Conservation (phyloP, 257 asterid genomes). For the Cruciata laevipes region DNA sequence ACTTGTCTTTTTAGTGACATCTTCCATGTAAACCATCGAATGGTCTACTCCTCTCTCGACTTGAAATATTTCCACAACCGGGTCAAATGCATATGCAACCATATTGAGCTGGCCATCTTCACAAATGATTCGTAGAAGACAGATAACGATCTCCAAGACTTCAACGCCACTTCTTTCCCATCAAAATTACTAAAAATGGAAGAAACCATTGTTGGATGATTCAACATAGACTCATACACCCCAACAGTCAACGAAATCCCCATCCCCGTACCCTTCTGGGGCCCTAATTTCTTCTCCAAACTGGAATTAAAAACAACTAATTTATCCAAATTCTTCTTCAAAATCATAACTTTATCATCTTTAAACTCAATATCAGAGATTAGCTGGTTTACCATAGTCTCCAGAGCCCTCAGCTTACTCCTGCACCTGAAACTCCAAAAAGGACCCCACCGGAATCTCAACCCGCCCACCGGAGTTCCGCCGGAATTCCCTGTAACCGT, state of each 20-base stretch:
- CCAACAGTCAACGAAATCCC: slow-evolving; percentile 55
- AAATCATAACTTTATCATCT: slow-evolving; percentile 62
- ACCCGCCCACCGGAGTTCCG: slow-evolving; percentile 24
- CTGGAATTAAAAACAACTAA: slow-evolving; percentile 25
- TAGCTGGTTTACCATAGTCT: slow-evolving; percentile 72
- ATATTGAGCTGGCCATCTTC: slow-evolving; percentile 81
- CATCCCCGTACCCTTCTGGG: slow-evolving; percentile 12
- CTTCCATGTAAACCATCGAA: slow-evolving; percentile 85
- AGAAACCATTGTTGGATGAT: slow-evolving; percentile 85
- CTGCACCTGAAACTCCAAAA: slow-evolving; percentile 79
- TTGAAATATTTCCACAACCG: slow-evolving; percentile 75
- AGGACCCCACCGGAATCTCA: slow-evolving; percentile 56
- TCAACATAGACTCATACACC: slow-evolving; percentile 74
- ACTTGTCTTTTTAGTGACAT: slow-evolving; percentile 43
- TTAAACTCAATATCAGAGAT: slow-evolving; percentile 69
- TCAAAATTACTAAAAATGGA: slow-evolving; percentile 73
- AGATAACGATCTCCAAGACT: slow-evolving; percentile 76
- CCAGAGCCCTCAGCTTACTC: slow-evolving; percentile 95
- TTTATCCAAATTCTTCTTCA: slow-evolving; percentile 57
- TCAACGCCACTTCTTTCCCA: slow-evolving; percentile 66
- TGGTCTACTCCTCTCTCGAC: slow-evolving; percentile 73
- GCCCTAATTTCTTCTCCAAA: slow-evolving; percentile 45
- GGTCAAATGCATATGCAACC: slow-evolving; percentile 78
- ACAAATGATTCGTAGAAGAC: slow-evolving; percentile 81
- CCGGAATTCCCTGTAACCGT: slow-evolving; percentile 38